Evolutionary conservation across 1,284 basidiomycete species (phyloP).

Genomic region (Cutaneotrichosporon sp.): DNA sequence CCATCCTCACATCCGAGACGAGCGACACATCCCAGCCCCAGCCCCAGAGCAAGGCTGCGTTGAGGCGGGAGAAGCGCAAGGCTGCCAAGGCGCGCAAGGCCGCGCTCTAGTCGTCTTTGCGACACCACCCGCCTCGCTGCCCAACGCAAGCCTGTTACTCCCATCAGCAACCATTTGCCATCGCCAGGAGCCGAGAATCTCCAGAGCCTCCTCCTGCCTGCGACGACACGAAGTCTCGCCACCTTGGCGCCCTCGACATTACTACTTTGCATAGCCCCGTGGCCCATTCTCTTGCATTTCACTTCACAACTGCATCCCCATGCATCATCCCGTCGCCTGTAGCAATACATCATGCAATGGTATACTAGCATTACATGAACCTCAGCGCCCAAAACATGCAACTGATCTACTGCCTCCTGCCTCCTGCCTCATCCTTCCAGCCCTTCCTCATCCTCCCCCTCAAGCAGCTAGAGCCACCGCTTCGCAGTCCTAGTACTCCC

Average conservation of each 20-base stretch:
- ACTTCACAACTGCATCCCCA: not conserved
- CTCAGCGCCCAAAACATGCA: not conserved
- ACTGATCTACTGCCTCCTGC: not conserved
- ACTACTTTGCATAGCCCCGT: no score
- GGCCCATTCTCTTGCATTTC: not conserved
- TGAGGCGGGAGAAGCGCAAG: slow-evolving; percentile 30
- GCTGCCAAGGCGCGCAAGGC: slow-evolving; percentile 27
- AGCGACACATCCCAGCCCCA: not conserved
- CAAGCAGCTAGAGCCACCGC: not conserved
- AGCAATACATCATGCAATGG: slow-evolving; percentile 6
- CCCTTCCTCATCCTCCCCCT: not conserved
- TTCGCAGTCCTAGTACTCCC: not conserved
- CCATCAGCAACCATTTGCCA: no score
- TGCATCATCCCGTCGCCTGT: not conserved
- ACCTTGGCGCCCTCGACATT: no score
- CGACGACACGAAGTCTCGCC: no score
- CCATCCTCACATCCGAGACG: slow-evolving; percentile 1
- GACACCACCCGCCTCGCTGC: no score
- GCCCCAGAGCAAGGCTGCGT: slow-evolving; percentile 26
- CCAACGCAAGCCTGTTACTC: no score
- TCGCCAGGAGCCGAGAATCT: no score
- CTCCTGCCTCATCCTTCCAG: not conserved
- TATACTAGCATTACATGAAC: slow-evolving; percentile 1
- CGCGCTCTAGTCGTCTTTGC: not conserved
- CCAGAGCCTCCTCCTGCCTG: no score